Percentiles rank a stretch among this genome's conserved stretches.
phyloP scores from a whole-genome alignment of 306 rosid genomes.

The Carpinus fangiana region DNA sequence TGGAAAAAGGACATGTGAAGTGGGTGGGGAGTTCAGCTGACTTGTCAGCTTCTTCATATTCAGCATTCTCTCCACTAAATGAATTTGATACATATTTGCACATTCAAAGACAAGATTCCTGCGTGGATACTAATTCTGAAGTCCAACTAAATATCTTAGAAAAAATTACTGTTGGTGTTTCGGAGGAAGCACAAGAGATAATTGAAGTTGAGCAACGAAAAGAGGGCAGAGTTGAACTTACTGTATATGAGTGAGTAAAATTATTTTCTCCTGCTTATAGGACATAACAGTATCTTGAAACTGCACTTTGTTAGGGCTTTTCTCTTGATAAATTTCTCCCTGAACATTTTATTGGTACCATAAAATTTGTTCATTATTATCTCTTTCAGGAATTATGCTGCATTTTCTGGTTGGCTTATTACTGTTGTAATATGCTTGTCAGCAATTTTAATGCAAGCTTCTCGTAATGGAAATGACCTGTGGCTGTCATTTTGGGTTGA shows the following conservation, averaged over 20 bases:
- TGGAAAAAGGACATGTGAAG: conserved; percentile 82
- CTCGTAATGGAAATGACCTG: conserved; percentile 94
- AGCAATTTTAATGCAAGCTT: conserved; percentile 92
- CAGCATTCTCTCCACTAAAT: conserved; percentile 60
- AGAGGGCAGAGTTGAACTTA: conserved; percentile 82
- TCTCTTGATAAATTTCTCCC: conserved; percentile 17
- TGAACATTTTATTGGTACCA: neutral
- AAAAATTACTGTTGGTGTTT: conserved; percentile 26
- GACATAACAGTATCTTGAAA: conserved; percentile 1
- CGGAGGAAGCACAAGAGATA: conserved; percentile 49
- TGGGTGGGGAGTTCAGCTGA: conserved; percentile 71
- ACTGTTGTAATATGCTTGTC: conserved; percentile 68
- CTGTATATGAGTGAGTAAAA: conserved; percentile 75
- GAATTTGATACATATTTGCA: conserved; percentile 58
- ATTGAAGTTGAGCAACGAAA: conserved; percentile 77
- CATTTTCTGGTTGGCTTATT: conserved; percentile 71
- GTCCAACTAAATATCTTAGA: conserved; percentile 39
- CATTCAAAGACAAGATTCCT: conserved; percentile 42
- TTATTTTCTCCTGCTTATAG: neutral
- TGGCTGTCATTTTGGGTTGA: conserved; percentile 98
- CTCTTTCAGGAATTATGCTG: conserved; percentile 74
- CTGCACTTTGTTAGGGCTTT: neutral
- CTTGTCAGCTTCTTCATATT: conserved; percentile 56
- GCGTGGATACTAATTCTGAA: conserved; percentile 35
- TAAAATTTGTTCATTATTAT: conserved; percentile 13